Conservation (phyloP, 306 rosid species). For the Glycine latifolia region DNA sequence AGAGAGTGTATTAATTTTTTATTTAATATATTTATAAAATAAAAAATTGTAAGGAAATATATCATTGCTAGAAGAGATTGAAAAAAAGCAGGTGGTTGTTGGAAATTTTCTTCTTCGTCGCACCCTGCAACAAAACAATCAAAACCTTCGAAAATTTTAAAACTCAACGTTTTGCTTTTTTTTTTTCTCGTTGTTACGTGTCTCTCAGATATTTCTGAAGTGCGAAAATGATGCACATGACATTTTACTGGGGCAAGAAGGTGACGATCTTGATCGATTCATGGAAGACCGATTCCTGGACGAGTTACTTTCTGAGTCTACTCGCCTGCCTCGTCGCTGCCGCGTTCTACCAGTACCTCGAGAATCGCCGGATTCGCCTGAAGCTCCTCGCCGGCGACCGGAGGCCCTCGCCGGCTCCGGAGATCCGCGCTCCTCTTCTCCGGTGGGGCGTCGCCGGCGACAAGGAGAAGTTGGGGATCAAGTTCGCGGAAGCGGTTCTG, state of each 20-base stretch:
- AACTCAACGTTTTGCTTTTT: background rate
- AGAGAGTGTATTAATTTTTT: too few species aligned
- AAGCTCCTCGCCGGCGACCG: conserved; percentile 50
- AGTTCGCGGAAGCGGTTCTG: conserved; percentile 61
- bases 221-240: conserved; percentile 89
- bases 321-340: conserved; percentile 60
- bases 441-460: background rate
- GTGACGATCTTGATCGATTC: conserved; percentile 50
- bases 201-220: too few species aligned
- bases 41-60: too few species aligned
- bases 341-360: conserved; percentile 80
- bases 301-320: conserved; percentile 48
- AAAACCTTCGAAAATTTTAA: background rate
- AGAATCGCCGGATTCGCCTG: conserved; percentile 66
- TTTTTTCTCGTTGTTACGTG: background rate
- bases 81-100: too few species aligned
- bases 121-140: background rate
- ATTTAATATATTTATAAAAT: too few species aligned
- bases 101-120: too few species aligned
- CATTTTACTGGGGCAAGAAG: conserved; percentile 49
- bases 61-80: too few species aligned
- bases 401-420: conserved; percentile 42
- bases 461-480: conserved; percentile 32
- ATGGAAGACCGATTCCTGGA: conserved; percentile 53
- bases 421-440: conserved; percentile 62